A percentile compares a stretch with the other conserved stretches of the same genome.
phyloP scores from a whole-genome alignment of 2,329 filamentous ascomycete species.

The Helminthosporium solani region DNA sequence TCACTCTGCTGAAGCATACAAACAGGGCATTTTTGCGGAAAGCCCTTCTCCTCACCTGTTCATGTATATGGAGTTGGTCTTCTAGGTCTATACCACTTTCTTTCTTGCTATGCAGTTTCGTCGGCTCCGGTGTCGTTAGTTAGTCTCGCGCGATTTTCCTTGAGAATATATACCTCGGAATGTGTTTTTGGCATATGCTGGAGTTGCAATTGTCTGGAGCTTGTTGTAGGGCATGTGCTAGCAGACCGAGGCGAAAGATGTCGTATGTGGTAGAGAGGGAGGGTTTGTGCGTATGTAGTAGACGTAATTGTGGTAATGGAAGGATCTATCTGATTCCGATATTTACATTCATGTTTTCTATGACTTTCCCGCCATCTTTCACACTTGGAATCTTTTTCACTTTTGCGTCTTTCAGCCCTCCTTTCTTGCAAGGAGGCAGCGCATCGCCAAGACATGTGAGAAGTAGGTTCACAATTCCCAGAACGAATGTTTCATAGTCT shows the following conservation, averaged over 20 bases:
- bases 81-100: constrained; percentile 39
- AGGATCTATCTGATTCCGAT: neutral
- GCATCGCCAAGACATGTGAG: neutral
- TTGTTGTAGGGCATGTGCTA: neutral
- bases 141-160: constrained; percentile 11
- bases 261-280: constrained; percentile 5
- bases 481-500: neutral
- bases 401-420: too few species aligned
- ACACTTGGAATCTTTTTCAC: too few species aligned
- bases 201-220: constrained; percentile 2
- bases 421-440: neutral
- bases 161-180: constrained; percentile 12
- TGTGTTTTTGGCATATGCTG: constrained; percentile 15
- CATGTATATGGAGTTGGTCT: constrained; percentile 35
- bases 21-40: constrained; percentile 7
- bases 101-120: constrained; percentile 16
- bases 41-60: constrained; percentile 21
- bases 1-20: neutral
- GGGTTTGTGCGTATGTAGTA: neutral
- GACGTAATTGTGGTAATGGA: neutral
- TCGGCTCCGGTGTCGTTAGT: constrained; percentile 19
- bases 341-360: neutral
- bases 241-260: neutral
- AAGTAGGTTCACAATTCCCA: neutral
- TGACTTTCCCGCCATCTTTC: neutral